Conservation (phyloP, 2,329 filamentous ascomycete species). For the Penicillium fuscoglaucum region DNA sequence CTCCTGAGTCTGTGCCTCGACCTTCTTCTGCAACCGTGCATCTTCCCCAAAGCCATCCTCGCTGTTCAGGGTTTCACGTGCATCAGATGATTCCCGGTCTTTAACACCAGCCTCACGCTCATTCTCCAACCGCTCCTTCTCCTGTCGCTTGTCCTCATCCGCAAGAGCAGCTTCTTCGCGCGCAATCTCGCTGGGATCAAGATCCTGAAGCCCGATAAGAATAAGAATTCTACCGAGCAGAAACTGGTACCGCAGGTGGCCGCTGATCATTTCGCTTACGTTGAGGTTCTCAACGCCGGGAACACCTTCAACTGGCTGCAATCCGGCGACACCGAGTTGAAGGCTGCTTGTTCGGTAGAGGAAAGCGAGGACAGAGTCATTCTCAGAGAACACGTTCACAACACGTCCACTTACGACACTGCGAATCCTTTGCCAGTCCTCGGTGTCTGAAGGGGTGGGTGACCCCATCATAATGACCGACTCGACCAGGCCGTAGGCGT, state of each 20-base stretch:
- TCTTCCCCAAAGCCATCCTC: slow-evolving; percentile 29
- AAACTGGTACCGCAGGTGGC: slow-evolving; percentile 70
- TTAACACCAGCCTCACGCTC: slow-evolving; percentile 32
- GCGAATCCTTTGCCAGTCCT: slow-evolving; percentile 74
- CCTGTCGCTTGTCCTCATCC: slow-evolving; percentile 42
- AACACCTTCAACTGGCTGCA: slow-evolving; percentile 67
- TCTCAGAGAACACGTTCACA: slow-evolving; percentile 84
- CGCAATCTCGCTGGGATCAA: slow-evolving; percentile 52
- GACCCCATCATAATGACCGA: slow-evolving; percentile 80
- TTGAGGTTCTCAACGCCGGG: slow-evolving; percentile 63
- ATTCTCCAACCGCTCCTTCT: slow-evolving; percentile 36
- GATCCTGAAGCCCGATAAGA: slow-evolving; percentile 68
- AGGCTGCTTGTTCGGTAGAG: slow-evolving; percentile 82
- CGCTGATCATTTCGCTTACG: slow-evolving; percentile 64
- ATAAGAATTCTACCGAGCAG: slow-evolving; percentile 66
- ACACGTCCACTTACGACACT: slow-evolving; percentile 77
- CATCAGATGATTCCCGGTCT: slow-evolving; percentile 16
- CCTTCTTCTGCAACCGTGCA: slow-evolving; percentile 29
- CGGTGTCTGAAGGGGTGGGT: slow-evolving; percentile 69
- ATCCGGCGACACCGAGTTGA: slow-evolving; percentile 77
- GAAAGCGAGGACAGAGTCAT: slow-evolving; percentile 84
- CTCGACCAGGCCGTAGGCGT: slow-evolving; percentile 81
- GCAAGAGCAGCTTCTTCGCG: slow-evolving; percentile 45
- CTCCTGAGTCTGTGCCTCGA: slow-evolving; percentile 34
- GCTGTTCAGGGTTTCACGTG: slow-evolving; percentile 22